Evolutionary conservation across 1,284 basidiomycete genomes (phyloP).

Genomic region (Ganoderma sp.): DNA sequence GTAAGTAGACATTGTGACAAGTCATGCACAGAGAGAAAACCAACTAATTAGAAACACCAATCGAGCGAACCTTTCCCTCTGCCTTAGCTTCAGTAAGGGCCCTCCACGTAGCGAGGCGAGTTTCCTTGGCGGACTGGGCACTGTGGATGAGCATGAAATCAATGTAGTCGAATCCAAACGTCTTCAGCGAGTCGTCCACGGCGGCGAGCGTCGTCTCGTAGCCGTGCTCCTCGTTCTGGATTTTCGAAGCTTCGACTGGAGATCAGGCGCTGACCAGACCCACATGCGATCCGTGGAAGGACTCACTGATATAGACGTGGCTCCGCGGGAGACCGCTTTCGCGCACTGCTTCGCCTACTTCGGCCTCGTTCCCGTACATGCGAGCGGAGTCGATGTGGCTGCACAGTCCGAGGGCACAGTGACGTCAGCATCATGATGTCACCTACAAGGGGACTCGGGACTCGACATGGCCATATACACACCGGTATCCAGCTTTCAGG

Average conservation of each 20-base stretch:
- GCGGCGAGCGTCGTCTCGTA: conserved; percentile 33
- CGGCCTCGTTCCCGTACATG: conserved; percentile 75
- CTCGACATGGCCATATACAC: conserved; percentile 16
- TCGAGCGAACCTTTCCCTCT: conserved; percentile 56
- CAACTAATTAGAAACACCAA: conserved; percentile 71
- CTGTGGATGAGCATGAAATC: conserved; percentile 70
- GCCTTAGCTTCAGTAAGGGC: conserved; percentile 52
- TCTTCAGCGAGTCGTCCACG: conserved; percentile 32
- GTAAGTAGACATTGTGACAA: neutral
- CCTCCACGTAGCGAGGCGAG: conserved; percentile 52
- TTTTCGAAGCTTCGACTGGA: conserved; percentile 25
- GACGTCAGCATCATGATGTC: neutral
- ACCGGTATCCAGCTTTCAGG: conserved; percentile 77
- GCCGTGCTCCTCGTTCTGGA: conserved; percentile 36
- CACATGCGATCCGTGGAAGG: conserved; percentile 3
- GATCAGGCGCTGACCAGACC: neutral
- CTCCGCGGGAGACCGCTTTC: conserved; percentile 57
- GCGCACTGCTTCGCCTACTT: conserved; percentile 62
- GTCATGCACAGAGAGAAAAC: conserved; percentile 46
- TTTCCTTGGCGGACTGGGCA: conserved; percentile 49
- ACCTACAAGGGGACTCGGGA: neutral
- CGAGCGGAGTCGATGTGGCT: conserved; percentile 78
- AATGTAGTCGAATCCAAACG: conserved; percentile 47
- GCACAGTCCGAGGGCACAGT: conserved; percentile 35
- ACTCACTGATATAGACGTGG: conserved; percentile 72